A percentile compares a stretch with the other conserved stretches of the same genome.
Conservation (phyloP, 805 yeast species). For the Candida pseudofarinosa region DNA sequence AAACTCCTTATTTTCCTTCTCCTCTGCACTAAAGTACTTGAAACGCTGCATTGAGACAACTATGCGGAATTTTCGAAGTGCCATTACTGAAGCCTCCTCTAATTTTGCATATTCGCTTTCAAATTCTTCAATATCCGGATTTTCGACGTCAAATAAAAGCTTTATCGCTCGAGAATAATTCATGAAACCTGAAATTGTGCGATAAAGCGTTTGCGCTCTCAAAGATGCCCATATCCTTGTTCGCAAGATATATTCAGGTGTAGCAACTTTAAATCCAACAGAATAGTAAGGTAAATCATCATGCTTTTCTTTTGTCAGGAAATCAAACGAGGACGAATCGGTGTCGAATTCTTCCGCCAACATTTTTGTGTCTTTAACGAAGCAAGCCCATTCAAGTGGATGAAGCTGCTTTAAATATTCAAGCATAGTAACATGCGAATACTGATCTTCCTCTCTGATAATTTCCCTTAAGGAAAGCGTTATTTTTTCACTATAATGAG, state of each 20-base stretch:
- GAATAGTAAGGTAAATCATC: conserved; percentile 93
- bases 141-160: conserved; percentile 82
- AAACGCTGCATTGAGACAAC: conserved; percentile 86
- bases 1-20: conserved; percentile 75
- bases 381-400: conserved; percentile 97
- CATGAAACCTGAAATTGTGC: conserved; percentile 98
- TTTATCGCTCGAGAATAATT: conserved; percentile 96
- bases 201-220: conserved; percentile 92
- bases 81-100: conserved; percentile 56
- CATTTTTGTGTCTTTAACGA: conserved; percentile 92
- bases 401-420: conserved; percentile 94
- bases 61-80: conserved; percentile 76
- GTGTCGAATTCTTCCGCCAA: conserved; percentile 87
- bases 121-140: conserved; percentile 57
- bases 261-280: conserved; percentile 96
- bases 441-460: conserved; percentile 95
- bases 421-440: conserved; percentile 86
- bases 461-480: conserved; percentile 90
- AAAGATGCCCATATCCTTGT: conserved; percentile 98
- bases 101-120: conserved; percentile 32
- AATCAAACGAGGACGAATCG: conserved; percentile 16
- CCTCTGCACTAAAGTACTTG: conserved; percentile 66
- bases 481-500: conserved; percentile 95
- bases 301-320: conserved; percentile 44
- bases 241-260: conserved; percentile 93